Evolutionary conservation across 2,329 filamentous ascomycete species (phyloP), one percentile per base, ranked within the genome.

Genomic region (Sarocladiaceae sp.): DNA sequence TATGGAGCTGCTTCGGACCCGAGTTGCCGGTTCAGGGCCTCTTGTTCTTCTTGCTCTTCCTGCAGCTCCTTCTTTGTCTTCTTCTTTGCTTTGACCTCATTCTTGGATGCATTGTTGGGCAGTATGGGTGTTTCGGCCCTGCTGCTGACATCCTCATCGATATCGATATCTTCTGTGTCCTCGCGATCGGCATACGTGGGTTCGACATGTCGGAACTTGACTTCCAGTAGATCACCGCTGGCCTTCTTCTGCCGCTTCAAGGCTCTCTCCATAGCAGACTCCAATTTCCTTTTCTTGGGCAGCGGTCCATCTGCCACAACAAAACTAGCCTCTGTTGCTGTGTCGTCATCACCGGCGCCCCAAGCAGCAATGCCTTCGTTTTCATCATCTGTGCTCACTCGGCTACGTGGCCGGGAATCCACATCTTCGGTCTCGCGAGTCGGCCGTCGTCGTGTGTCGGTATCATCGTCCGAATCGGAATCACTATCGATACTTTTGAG

Each of bases 381-480:
- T 53, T 81, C 77, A 49, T 84, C 80, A 54, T 86, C 82, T 2
- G 78, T 78, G 62, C 79, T 83, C 76, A 84, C 79, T 37, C 87
- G 89, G 66, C 89, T 96, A 40, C 85, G 83, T 47, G 87, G 87
- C 37, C 87, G 82, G 57, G 89, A 96, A 55, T 94, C 92, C 29
- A 84, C 84, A 58, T 94, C 92, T 64, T 96, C 92, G 0, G 89
- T 95, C 64, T 92, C 90, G 42, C 86, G 79, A 12, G 80, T 82
- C 12, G 87, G 83, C 26, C 68, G 53, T 29, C 72, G 71, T 35
- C 73, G 71, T 44, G 80, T 80, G 57, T 82, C 80, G 2, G 69
- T 73, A 52, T 97, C 91, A 58, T 95, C 92, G 57, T 96, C 92
- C 0, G 90, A 95, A 65, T 97, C 90, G n/a, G 87, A 88, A 80